Base-by-base conservation (phyloP, 2,329 filamentous ascomycete genomes). In the Emergomyces orientalis region DNA sequence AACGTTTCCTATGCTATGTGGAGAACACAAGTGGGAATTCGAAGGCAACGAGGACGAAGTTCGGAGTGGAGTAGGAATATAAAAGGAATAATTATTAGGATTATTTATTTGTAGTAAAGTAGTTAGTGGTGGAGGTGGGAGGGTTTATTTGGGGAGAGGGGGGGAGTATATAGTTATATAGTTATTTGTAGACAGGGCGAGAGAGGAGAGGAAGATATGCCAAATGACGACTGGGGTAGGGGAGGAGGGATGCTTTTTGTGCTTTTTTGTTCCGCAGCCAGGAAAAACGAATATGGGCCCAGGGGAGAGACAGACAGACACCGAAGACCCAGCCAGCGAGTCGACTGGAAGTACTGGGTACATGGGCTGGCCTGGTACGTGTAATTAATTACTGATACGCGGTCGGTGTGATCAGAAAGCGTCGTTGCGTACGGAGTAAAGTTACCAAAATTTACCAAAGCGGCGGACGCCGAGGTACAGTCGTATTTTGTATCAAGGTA, bases 181-280 rank as follows among this genome's bases (percentile, higher is more conserved):
- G 34, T 8, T 41, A 51, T 25, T 19, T 39, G 52, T 17, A 32
- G 37, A 22, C 9, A n/a, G 54, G 34, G 39, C 14, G 27, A 62
- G 41, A 14, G 27, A n/a, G n/a, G n/a, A n/a, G 30, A 34, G 22
- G 49, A 17, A 58, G n/a, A 62, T 58, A 62, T 62, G 60, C 34
- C 51, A 49, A 41, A 57, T 39, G 49, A 61, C 45, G 49, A 45
- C 19, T 9, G 30, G 37, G 37, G 49, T 22, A 22, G 59, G 60
- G 49, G 37, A 47, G 51, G 47, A 55, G 13, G 13, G 22, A 19
- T 8, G 43, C 30, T 19, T 37, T 37, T 6, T 6, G 4, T n/a
- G n/a, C n/a, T n/a, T 1, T 56, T 61, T 56, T 61, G 49, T 61
- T 61, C 60, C 60, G 54, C 51, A 61, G 59, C 22, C 8, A 19